Base-by-base conservation (phyloP, 108 stramenopile genomes). In the Pseudonitzschia pungens region DNA sequence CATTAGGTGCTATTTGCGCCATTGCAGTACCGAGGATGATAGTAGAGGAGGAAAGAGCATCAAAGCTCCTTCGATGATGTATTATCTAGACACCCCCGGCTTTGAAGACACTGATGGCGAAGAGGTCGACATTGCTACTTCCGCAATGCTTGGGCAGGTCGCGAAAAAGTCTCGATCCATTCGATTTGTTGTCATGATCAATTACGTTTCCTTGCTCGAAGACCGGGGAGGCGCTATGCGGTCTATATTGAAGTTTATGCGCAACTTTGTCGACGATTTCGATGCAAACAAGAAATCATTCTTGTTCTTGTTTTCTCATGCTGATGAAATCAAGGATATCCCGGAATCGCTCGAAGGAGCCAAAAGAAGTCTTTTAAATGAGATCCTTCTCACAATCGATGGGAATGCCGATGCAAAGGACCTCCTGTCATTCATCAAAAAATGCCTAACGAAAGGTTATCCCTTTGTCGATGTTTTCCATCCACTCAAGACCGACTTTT, bases 41-140 rank as follows among this genome's bases (percentile, higher is more conserved):
- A 4, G 24, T n/a, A n/a, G n/a, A n/a, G n/a, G n/a, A n/a, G n/a
- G n/a, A n/a, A n/a, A n/a, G n/a, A n/a, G n/a, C n/a, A n/a, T n/a
- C n/a, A n/a, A n/a, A n/a, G n/a, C n/a, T n/a, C n/a, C n/a, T n/a
- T n/a, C n/a, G n/a, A n/a, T n/a, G 4, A 52, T 65, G 24, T 77
- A 83, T 0, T 87, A 83, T 58, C 52, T 87, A 24, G 87, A 87
- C 62, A 65, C 83, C 14, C 87, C 87, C 27, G 87, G 87, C 1
- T 81, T 81, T 26, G 82, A 85, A 72, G 87, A 87, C 55, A 87
- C 87, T 11, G 48, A 65, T 48, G 83, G 84, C 11, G 43, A 75
- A 33, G 87, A 85, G 59, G 71, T 87, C 58, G 87, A 87, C 72
- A 85, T 87, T 79, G 84, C 84, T 6, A 87, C 87, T 33, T 83